Evolutionary conservation across 1,284 basidiomycete species (phyloP).

Genomic region (Cryptococcus depauperatus): DNA sequence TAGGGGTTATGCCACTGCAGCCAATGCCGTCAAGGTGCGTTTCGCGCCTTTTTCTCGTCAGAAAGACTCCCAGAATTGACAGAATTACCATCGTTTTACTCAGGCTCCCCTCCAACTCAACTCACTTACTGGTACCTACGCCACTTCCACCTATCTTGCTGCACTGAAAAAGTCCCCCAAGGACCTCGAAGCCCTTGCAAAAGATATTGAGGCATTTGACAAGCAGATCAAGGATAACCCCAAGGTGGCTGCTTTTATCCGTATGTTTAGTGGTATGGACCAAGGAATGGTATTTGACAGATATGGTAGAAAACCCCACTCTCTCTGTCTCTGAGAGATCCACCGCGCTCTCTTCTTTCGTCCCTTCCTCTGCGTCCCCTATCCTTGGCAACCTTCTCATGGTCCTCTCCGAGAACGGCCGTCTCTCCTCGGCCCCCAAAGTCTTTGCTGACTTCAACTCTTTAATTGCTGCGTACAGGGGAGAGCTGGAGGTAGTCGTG

Average conservation of each 20-base stretch:
- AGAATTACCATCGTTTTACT: neutral
- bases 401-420: conserved; percentile 88
- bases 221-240: conserved; percentile 58
- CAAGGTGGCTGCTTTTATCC: conserved; percentile 62
- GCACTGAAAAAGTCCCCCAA: conserved; percentile 73
- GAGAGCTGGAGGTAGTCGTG: conserved; percentile 87
- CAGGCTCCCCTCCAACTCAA: conserved; percentile 47
- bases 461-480: conserved; percentile 81
- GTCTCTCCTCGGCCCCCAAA: conserved; percentile 71
- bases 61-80: neutral
- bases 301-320: conserved; percentile 71
- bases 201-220: conserved; percentile 69
- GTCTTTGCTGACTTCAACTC: conserved; percentile 89
- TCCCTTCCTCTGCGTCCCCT: conserved; percentile 59
- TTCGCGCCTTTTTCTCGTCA: no score
- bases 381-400: conserved; percentile 87
- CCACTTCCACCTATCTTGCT: conserved; percentile 85
- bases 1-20: conserved; percentile 44
- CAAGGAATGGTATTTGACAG: no score
- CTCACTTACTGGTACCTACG: conserved; percentile 66
- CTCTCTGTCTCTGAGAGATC: conserved; percentile 69
- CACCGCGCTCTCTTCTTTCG: conserved; percentile 61
- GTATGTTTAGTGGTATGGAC: no score
- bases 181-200: conserved; percentile 57
- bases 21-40: conserved; percentile 41